Conservation (phyloP, 139 green algal species). For the Spirogloea muscicola region DNA sequence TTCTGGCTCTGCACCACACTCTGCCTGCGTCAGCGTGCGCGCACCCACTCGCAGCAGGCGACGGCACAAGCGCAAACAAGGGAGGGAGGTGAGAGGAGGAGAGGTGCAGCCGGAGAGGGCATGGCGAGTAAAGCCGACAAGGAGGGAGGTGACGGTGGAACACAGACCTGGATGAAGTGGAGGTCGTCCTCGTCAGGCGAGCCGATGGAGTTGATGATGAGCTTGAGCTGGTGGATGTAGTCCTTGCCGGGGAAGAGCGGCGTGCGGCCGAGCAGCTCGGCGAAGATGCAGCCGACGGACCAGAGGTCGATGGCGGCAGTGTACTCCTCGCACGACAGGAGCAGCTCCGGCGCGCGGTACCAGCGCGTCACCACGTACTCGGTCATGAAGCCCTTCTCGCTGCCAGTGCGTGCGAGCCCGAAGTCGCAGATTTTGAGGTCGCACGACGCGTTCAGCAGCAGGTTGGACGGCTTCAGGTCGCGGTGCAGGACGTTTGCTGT, state of each 20-base stretch:
- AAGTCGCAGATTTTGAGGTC: constrained; percentile 69
- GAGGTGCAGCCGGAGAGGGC: too few relatives aligned
- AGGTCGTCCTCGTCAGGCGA: constrained; percentile 49
- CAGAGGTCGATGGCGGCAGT: constrained; percentile 62
- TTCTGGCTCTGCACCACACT: too few relatives aligned
- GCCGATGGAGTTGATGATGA: constrained; percentile 61
- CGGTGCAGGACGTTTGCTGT: constrained; percentile 59
- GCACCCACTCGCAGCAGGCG: too few relatives aligned
- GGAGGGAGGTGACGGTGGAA: too few relatives aligned
- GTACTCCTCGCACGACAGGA: constrained; percentile 63
- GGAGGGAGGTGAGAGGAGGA: too few relatives aligned
- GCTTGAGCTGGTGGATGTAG: constrained; percentile 67
- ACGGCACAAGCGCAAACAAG: too few relatives aligned
- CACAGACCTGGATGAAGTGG: constrained; percentile 50
- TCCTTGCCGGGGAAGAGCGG: constrained; percentile 63
- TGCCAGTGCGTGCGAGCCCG: constrained; percentile 55
- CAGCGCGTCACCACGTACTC: constrained; percentile 67
- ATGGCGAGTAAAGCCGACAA: too few relatives aligned
- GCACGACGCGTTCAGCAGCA: constrained; percentile 63
- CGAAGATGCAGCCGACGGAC: constrained; percentile 62
- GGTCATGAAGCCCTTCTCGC: constrained; percentile 61
- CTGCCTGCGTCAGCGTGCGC: too few relatives aligned
- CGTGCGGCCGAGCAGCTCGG: constrained; percentile 60
- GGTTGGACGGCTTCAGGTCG: constrained; percentile 62
- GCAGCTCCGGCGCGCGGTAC: constrained; percentile 64